phyloP scores from a whole-genome alignment of 352 stramenopile genomes.

The Lagenidium giganteum region DNA sequence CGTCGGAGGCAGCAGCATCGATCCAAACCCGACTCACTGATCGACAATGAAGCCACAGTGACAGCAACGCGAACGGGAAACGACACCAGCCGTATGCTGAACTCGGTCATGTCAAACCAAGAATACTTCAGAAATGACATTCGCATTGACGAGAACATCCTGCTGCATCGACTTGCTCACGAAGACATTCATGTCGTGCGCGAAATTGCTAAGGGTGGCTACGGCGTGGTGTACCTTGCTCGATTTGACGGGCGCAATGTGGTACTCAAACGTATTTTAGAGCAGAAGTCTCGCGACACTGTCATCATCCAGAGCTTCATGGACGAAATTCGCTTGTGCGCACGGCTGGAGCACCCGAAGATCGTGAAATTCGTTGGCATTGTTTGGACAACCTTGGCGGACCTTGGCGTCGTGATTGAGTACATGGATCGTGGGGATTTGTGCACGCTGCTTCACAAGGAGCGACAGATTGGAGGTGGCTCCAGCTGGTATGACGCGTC shows the following conservation, averaged over 20 bases:
- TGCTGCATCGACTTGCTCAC: slow-evolving; percentile 4
- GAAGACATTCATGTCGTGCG: slow-evolving; percentile 11
- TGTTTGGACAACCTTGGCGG: slow-evolving; percentile 21
- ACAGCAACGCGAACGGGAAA: not conserved
- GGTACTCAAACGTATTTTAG: slow-evolving; percentile 9
- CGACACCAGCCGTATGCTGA: slow-evolving; percentile 5
- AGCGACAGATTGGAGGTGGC: slow-evolving; percentile 6
- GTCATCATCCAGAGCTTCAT: slow-evolving; percentile 20
- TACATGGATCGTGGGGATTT: slow-evolving; percentile 25
- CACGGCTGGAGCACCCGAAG: slow-evolving; percentile 22
- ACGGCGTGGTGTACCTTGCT: slow-evolving; percentile 15
- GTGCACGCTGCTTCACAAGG: slow-evolving; percentile 13
- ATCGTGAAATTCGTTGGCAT: slow-evolving; percentile 28
- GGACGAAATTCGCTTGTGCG: slow-evolving; percentile 24
- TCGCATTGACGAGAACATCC: slow-evolving; percentile 9
- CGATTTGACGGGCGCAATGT: slow-evolving; percentile 9
- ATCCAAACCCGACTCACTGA: not conserved
- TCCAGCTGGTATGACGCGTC: not conserved
- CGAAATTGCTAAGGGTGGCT: slow-evolving; percentile 13
- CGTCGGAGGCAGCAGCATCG: slow-evolving; percentile 1
- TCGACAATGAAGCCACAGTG: not conserved
- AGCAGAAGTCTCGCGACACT: slow-evolving; percentile 22
- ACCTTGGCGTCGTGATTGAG: slow-evolving; percentile 27
- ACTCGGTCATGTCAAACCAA: slow-evolving; percentile 9
- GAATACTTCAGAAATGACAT: slow-evolving; percentile 12